Evolutionary conservation across 2,329 filamentous ascomycete species (phyloP), one percentile per base, ranked within the genome.

Genomic region (Amesomyces nigricolor): DNA sequence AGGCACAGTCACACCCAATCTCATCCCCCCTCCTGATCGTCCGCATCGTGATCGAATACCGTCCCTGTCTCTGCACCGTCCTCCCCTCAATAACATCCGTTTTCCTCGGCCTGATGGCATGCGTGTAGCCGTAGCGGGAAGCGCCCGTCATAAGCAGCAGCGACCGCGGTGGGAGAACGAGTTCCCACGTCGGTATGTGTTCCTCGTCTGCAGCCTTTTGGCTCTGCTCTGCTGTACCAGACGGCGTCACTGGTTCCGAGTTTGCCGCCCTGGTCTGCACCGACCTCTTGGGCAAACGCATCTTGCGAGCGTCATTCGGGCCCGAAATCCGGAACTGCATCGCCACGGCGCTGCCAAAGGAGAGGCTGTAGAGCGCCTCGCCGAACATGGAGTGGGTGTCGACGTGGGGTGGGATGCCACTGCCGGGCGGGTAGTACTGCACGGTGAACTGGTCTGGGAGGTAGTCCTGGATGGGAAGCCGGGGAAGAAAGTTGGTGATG

Each of bases 321-420:
- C 63, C 63, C 5, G 56, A 51, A 58, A 55, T 53, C 6, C 67
- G 66, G 42, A 78, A 78, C 57, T 73, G 70, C 74, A 78, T 78
- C n/a, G 72, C 57, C 1, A 77, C 64, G 0, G 72, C 69, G 0
- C 69, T 64, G 0, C 75, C 75, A 1, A 76, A 69, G 0, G 73
- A 76, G 1, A 78, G 61, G 10, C 73, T 67, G 54, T 77, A 78
- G 2, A 78, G 68, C 11, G 62, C 59, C 61, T 76, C 73, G 54
- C 72, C 74, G 32, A 70, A 78, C 8, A 72, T 67, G 48, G 68
- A 71, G 65, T 83, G 81, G 3, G 80, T 81, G 66, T 84, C 81
- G 51, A 80, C 80, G 61, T 84, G 81, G 0, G 81, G 81, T 9
- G 81, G 81, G 61, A 84, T 84, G 1, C 81, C 81, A 0, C 76